A percentile compares a stretch with the other conserved stretches of the same genome.
These are phyloP conservation scores for Dothideomycetidae sp. DNA, from an alignment of 2,329 filamentous ascomycete species.

Conservation along the genomic window DNA sequence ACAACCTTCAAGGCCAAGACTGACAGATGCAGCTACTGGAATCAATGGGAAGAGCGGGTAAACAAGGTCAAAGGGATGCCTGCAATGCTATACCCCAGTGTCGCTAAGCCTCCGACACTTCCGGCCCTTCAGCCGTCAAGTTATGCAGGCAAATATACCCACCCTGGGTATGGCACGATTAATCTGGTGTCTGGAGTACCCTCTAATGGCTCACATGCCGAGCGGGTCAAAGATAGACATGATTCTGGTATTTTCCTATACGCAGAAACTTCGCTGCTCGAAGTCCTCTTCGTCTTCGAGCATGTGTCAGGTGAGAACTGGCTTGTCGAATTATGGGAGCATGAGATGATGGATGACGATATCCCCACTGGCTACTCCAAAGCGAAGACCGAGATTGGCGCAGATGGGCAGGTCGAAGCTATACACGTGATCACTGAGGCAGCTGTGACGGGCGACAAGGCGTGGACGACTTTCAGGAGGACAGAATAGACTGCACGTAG, in stretches of 20 bases:
- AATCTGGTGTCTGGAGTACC: constrained; percentile 8
- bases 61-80: constrained; percentile 3
- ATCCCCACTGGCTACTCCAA: constrained; percentile 8
- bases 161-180: constrained; percentile 10
- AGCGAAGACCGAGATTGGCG: constrained; percentile 11
- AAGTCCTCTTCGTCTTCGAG: constrained; percentile 7
- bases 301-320: constrained; percentile 12
- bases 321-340: constrained; percentile 8
- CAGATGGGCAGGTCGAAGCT: constrained; percentile 11
- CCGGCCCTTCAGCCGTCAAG: constrained; percentile 8
- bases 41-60: not conserved
- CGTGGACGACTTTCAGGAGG: constrained; percentile 10
- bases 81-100: constrained; percentile 7
- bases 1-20: not conserved
- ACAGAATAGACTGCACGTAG: not conserved
- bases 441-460: constrained; percentile 8
- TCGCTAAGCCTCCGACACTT: constrained; percentile 2
- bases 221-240: not conserved
- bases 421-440: constrained; percentile 8
- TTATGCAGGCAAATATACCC: constrained; percentile 11
- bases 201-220: not conserved
- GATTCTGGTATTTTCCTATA: constrained; percentile 7
- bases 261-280: not conserved
- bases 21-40: constrained; percentile 5
- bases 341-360: constrained; percentile 2